Base-by-base conservation (phyloP, 805 yeast genomes). In the Wickerhamomyces silvicola region DNA sequence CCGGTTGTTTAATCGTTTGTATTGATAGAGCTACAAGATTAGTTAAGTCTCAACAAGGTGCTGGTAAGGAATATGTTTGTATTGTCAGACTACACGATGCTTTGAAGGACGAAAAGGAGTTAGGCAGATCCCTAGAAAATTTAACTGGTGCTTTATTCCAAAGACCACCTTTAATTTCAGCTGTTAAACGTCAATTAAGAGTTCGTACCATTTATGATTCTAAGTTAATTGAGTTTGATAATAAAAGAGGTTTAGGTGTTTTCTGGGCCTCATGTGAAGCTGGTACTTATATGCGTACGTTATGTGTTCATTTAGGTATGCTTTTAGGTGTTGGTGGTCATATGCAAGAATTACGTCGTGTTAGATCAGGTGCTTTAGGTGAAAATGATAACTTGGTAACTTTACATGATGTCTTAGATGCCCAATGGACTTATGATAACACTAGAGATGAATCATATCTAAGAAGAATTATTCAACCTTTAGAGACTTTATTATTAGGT, bases 261-360 rank as follows among this genome's bases (percentile, higher is more conserved):
- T 92, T 92, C 70, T 92, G 98, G 98, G 98, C 97, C 38, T 83
- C 95, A 25, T 92, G 98, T 75, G 98, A 92, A 71, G 98, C 98
- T 41, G 98, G 98, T 67, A 92, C 98, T 39, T 92, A 92, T 68
- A 92, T 92, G 96, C 83, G 98, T 75, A 92, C 98, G 31, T 70
- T 92, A 52, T 92, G 98, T 81, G 98, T 92, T 36, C 98, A 92
- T 65, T 70, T 92, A 54, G 98, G 98, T 68, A 88, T 92, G 95
- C 72, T 92, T 39, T 72, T 92, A 46, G 97, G 97, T 54, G 97
- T 87, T 48, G 98, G 98, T 62, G 98, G 97, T 49, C 98, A 92
- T 69, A 92, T 92, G 98, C 98, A 92, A 75, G 98, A 92, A 68
- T 80, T 92, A 54, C 86, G 98, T 69, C 88, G 98, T 73, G 98